Conservation (phyloP, 164 flowering plant species). For the Annona squamosa region DNA sequence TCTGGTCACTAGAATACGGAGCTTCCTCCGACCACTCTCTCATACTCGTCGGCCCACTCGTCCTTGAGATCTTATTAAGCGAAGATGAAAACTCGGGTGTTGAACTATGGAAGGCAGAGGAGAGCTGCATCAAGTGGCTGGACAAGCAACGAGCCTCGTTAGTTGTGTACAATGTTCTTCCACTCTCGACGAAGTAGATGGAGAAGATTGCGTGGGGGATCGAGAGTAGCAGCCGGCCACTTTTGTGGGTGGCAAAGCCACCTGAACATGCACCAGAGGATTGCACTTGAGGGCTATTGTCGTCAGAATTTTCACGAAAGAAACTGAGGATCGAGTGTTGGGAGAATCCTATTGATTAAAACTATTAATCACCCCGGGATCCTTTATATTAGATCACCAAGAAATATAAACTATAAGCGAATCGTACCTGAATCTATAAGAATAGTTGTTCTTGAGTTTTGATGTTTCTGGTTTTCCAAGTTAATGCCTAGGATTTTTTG, state of each 20-base stretch:
- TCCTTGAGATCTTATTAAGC: slow-evolving; percentile 13
- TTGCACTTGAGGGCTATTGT: slow-evolving; percentile 12
- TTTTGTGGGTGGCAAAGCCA: slow-evolving; percentile 50
- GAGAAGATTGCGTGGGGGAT: slow-evolving; percentile 57
- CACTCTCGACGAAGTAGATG: slow-evolving; percentile 34
- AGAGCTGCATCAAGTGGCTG: slow-evolving; percentile 41
- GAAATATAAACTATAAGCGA: no score
- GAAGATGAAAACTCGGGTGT: neutral
- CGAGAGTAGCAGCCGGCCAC: slow-evolving; percentile 27
- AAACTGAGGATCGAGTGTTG: slow-evolving; percentile 38
- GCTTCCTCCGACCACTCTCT: slow-evolving; percentile 18
- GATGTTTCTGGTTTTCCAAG: no score
- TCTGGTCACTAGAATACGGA: no score
- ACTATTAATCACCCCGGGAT: no score
- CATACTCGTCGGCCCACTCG: slow-evolving; percentile 56
- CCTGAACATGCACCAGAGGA: slow-evolving; percentile 14
- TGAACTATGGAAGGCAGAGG: slow-evolving; percentile 37
- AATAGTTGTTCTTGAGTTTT: no score
- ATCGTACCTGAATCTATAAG: no score
- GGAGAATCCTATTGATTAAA: neutral
- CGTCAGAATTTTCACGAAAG: slow-evolving; percentile 36
- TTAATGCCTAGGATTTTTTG: no score
- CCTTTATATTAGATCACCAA: no score
- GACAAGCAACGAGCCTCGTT: slow-evolving; percentile 33
- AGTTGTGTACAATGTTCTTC: slow-evolving; percentile 47